phyloP scores from a whole-genome alignment of 2,329 filamentous ascomycete species.

The Claviceps africana region DNA sequence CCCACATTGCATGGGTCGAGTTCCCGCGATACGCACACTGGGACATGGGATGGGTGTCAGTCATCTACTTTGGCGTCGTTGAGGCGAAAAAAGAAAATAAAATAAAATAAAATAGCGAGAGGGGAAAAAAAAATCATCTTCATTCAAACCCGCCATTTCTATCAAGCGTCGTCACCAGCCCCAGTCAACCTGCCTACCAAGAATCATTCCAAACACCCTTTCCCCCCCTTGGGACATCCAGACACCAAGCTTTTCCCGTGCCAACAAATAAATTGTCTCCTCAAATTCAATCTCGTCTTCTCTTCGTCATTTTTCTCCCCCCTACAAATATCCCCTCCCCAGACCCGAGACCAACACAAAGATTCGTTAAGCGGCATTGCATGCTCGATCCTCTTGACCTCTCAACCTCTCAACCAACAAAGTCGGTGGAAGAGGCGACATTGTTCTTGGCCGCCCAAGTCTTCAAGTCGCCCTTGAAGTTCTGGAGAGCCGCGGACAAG shows the following conservation, averaged over 20 bases:
- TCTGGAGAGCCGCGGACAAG: conserved; percentile 46
- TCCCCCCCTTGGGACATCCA: neutral
- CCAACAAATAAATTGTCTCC: neutral
- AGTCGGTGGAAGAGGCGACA: conserved; percentile 18
- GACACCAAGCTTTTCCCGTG: neutral
- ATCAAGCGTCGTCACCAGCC: neutral
- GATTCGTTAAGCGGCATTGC: neutral
- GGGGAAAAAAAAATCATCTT: too few species aligned
- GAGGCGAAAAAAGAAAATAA: neutral
- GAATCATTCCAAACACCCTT: neutral
- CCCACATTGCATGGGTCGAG: neutral
- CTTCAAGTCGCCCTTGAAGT: conserved; percentile 19
- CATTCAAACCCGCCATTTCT: neutral
- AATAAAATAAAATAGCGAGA: neutral
- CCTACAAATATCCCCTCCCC: neutral
- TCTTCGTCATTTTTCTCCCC: neutral
- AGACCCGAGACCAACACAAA: neutral
- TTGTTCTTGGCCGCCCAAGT: conserved; percentile 24
- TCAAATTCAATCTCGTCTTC: neutral
- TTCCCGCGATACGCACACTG: neutral
- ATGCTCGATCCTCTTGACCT: neutral
- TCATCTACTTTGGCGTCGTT: neutral
- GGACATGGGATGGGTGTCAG: neutral
- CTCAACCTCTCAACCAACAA: conserved; percentile 11
- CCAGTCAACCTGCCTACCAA: neutral